Conservation (phyloP, 495 filamentous ascomycete species). For the Clohesyomyces aquaticus region DNA sequence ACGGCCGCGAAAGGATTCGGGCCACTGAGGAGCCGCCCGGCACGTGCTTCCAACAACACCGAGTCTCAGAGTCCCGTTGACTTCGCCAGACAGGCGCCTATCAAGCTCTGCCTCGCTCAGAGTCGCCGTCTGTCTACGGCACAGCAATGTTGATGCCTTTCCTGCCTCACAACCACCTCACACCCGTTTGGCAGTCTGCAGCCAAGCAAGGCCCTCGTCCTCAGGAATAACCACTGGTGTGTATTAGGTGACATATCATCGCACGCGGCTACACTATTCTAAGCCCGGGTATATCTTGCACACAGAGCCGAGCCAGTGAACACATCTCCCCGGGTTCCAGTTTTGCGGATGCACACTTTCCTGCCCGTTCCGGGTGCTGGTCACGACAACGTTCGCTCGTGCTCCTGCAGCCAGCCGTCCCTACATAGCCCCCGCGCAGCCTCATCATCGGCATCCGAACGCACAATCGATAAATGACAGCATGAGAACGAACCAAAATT, state of each 20-base stretch:
- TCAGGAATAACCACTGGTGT: constrained; percentile 17
- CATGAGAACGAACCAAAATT: constrained; percentile 5
- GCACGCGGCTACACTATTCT: constrained; percentile 24
- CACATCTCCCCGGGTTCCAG: background rate
- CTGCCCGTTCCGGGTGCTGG: background rate
- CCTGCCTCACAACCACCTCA: constrained; percentile 25
- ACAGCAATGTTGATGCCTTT: constrained; percentile 12
- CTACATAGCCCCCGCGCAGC: constrained; percentile 30
- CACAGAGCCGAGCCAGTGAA: constrained; percentile 13
- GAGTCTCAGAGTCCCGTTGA: background rate
- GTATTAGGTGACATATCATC: background rate
- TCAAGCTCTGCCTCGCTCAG: background rate
- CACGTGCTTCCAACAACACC: constrained; percentile 16
- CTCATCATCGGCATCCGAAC: constrained; percentile 22
- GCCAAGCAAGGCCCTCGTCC: constrained; percentile 12
- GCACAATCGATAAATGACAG: constrained; percentile 30
- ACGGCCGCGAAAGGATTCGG: background rate
- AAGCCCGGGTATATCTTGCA: constrained; percentile 14
- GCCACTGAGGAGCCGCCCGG: background rate
- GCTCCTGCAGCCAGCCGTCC: constrained; percentile 26
- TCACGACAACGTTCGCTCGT: background rate
- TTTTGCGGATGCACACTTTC: background rate
- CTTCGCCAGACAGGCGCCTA: constrained; percentile 13
- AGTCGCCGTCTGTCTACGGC: constrained; percentile 8
- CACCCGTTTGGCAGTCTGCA: constrained; percentile 15